phyloP scores from a whole-genome alignment of 2,329 filamentous ascomycete genomes.

The Fusarium nelsonii region DNA sequence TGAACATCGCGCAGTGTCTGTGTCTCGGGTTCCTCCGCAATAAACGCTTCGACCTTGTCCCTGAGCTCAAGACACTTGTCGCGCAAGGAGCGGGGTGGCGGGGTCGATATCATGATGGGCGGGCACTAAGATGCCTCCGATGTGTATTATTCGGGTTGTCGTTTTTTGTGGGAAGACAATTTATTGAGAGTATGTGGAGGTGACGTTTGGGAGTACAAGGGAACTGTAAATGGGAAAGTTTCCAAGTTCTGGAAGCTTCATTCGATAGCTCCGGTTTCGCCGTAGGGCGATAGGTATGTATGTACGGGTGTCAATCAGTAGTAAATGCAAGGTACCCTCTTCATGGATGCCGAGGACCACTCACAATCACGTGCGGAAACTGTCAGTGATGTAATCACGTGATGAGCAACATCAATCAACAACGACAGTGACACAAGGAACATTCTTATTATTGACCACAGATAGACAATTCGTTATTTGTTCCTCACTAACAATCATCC shows the following conservation, averaged over 20 bases:
- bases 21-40: slow-evolving; percentile 69
- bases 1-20: slow-evolving; percentile 75
- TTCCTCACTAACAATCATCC: too few species aligned
- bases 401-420: background rate
- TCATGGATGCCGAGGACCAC: slow-evolving; percentile 22
- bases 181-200: background rate
- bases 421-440: background rate
- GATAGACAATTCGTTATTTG: too few species aligned
- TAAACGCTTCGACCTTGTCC: slow-evolving; percentile 72
- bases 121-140: slow-evolving; percentile 13
- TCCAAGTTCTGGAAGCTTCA: slow-evolving; percentile 15
- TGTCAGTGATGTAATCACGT: background rate
- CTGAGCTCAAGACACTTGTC: slow-evolving; percentile 67
- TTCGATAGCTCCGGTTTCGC: slow-evolving; percentile 38
- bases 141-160: background rate
- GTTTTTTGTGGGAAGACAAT: background rate
- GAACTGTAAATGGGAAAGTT: slow-evolving; percentile 5
- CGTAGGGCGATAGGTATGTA: slow-evolving; percentile 10
- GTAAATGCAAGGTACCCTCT: slow-evolving; percentile 17
- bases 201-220: background rate
- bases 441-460: too few species aligned
- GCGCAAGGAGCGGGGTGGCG: slow-evolving; percentile 49
- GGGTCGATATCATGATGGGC: slow-evolving; percentile 39
- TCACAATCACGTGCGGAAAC: background rate
- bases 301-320: background rate